Percentiles rank a stretch among this genome's conserved stretches.
These are phyloP conservation scores for Goffeauzyma gilvescens DNA, from an alignment of 768 basidiomycete genomes.

Conservation along the genomic window DNA sequence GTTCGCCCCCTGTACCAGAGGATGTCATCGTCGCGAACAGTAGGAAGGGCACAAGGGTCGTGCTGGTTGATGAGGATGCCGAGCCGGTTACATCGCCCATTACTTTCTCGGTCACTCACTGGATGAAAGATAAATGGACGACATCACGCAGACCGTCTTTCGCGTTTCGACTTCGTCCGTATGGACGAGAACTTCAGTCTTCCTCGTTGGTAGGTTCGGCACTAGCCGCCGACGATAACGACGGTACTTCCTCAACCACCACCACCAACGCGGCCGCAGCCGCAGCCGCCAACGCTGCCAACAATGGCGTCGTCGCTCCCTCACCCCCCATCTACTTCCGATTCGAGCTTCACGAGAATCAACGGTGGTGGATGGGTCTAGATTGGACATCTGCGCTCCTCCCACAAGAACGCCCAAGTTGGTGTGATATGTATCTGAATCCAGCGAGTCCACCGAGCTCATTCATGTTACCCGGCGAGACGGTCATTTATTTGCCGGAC, in stretches of 20 bases:
- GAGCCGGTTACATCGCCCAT: constrained; percentile 41
- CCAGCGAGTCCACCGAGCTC: constrained; percentile 50
- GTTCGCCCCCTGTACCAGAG: constrained; percentile 46
- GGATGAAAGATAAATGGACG: constrained; percentile 46
- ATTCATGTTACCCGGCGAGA: constrained; percentile 45
- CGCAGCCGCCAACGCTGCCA: too few species aligned
- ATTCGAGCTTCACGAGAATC: constrained; percentile 83
- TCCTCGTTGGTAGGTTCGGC: constrained; percentile 28
- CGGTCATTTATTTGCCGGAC: constrained; percentile 20
- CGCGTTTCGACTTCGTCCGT: constrained; percentile 39
- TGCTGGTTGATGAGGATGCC: constrained; percentile 58
- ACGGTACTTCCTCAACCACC: constrained; percentile 1
- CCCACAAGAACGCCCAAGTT: constrained; percentile 73
- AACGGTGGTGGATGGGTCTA: constrained; percentile 93
- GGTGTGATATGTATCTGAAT: constrained; percentile 55
- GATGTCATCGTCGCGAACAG: too few species aligned
- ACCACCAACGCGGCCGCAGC: constrained; percentile 12
- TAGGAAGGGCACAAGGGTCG: too few species aligned
- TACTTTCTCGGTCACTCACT: constrained; percentile 49
- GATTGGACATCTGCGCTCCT: constrained; percentile 89
- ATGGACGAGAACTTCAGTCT: constrained; percentile 25
- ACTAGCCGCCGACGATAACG: constrained; percentile 4
- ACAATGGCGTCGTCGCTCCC: background rate
- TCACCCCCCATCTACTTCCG: constrained; percentile 40
- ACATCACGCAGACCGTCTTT: constrained; percentile 39